Percentiles rank a stretch among this genome's conserved stretches.
These are phyloP conservation scores for Sanghuangporus baumii DNA, from an alignment of 1,284 basidiomycete species.

Conservation along the genomic window DNA sequence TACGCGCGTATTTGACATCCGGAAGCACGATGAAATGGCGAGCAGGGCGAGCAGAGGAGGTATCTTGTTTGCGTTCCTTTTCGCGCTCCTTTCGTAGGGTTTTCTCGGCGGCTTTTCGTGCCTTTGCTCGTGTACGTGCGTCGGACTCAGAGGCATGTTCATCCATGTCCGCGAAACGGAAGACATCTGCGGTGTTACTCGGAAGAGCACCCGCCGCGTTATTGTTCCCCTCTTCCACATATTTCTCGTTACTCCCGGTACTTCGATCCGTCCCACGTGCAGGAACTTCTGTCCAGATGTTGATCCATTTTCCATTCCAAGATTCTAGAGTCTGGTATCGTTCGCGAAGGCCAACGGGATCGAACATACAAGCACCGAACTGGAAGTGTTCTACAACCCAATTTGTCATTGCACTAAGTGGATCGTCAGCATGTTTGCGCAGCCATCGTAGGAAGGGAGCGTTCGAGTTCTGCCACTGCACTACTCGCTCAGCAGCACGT, in stretches of 20 bases:
- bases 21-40: conserved; percentile 50
- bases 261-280: not conserved
- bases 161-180: conserved; percentile 21
- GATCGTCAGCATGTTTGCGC: conserved; percentile 44
- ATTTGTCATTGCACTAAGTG: conserved; percentile 38
- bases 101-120: conserved; percentile 25
- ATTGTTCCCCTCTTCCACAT: conserved; percentile 11
- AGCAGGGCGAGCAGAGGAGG: conserved; percentile 9
- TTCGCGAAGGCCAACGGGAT: conserved; percentile 39
- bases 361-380: conserved; percentile 52
- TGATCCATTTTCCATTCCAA: conserved; percentile 47
- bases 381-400: conserved; percentile 50
- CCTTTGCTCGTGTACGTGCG: conserved; percentile 18
- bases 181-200: conserved; percentile 23
- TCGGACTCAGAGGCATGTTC: not conserved
- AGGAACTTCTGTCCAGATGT: conserved; percentile 47
- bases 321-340: conserved; percentile 40
- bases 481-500: conserved; percentile 32
- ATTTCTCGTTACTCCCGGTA: not conserved
- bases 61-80: conserved; percentile 25
- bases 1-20: not conserved
- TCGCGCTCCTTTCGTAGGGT: conserved; percentile 23
- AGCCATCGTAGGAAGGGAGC: conserved; percentile 40
- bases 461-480: conserved; percentile 32
- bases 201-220: not conserved